These are phyloP conservation scores for Cryptosporidium baileyi DNA, from an alignment of 169 alveolate genomes.

Conservation along the genomic window DNA sequence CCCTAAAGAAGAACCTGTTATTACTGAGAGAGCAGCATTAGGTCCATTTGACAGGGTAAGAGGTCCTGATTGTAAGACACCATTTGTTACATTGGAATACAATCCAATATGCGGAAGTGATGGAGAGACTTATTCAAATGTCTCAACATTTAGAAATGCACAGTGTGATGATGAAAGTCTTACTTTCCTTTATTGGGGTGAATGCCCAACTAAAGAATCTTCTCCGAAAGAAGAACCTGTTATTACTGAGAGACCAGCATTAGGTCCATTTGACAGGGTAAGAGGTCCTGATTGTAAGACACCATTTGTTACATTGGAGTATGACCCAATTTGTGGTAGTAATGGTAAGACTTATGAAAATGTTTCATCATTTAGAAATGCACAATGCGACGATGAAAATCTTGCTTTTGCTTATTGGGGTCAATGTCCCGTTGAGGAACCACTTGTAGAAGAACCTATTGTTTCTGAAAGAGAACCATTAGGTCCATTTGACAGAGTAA, in stretches of 20 bases:
- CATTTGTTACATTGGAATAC: neutral
- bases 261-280: conserved; percentile 15
- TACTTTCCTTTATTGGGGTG: conserved; percentile 40
- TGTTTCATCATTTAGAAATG: conserved; percentile 39
- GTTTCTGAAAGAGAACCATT: neutral
- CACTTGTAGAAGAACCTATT: conserved; percentile 7
- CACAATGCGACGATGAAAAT: conserved; percentile 9
- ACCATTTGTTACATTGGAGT: conserved; percentile 16
- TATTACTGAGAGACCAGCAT: neutral
- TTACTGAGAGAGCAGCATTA: conserved; percentile 7
- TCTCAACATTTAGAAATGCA: conserved; percentile 37
- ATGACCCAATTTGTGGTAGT: conserved; percentile 22
- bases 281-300: conserved; percentile 56
- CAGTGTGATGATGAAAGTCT: conserved; percentile 36
- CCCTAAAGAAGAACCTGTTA: neutral
- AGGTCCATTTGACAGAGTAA: conserved; percentile 53
- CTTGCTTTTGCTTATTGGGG: conserved; percentile 16
- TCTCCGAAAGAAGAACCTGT: neutral
- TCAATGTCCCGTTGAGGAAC: neutral
- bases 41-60: conserved; percentile 46
- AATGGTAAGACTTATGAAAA: conserved; percentile 29
- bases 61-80: conserved; percentile 44
- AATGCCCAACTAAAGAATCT: neutral
- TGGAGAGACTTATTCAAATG: conserved; percentile 14
- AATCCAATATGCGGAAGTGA: conserved; percentile 38